Evolutionary conservation across 2,329 filamentous ascomycete species (phyloP).

Genomic region (Gaeumannomyces sp.): DNA sequence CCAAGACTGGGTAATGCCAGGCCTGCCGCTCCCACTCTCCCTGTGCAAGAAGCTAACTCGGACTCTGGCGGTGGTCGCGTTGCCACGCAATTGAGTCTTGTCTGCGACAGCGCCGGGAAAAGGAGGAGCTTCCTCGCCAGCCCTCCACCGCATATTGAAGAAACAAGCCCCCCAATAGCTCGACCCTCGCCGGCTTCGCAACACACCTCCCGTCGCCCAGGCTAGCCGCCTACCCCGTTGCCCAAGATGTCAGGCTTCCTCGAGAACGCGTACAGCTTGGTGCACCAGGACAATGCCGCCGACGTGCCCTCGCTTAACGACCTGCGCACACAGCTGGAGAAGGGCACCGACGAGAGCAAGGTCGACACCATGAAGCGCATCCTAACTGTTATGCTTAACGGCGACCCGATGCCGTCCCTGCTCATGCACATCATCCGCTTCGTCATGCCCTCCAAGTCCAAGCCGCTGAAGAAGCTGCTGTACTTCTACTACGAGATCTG

Average conservation of each 20-base stretch:
- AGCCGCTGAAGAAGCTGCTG: slow-evolving; percentile 92
- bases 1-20: slow-evolving; percentile 8
- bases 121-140: slow-evolving; percentile 1
- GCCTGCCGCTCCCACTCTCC: neutral
- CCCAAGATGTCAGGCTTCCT: slow-evolving; percentile 86
- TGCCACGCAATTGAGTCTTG: slow-evolving; percentile 6
- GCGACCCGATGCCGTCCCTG: slow-evolving; percentile 88
- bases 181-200: neutral
- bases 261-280: slow-evolving; percentile 91
- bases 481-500: slow-evolving; percentile 99
- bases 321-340: slow-evolving; percentile 87
- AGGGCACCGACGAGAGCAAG: slow-evolving; percentile 88
- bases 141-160: slow-evolving; percentile 1
- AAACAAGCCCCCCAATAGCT: neutral
- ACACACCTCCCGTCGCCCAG: slow-evolving; percentile 6
- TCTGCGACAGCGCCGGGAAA: neutral
- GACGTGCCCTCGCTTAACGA: slow-evolving; percentile 88
- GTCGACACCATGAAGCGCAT: slow-evolving; percentile 95
- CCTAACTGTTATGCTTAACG: slow-evolving; percentile 95
- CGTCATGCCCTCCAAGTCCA: slow-evolving; percentile 97
- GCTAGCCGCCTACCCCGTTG: slow-evolving; percentile 10
- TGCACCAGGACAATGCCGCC: slow-evolving; percentile 94
- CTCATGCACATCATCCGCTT: slow-evolving; percentile 99
- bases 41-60: slow-evolving; percentile 3
- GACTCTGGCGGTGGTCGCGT: neutral